Evolutionary conservation across 192 early-diverging fungal species (phyloP).

Genomic region (Umbelopsis vinacea): DNA sequence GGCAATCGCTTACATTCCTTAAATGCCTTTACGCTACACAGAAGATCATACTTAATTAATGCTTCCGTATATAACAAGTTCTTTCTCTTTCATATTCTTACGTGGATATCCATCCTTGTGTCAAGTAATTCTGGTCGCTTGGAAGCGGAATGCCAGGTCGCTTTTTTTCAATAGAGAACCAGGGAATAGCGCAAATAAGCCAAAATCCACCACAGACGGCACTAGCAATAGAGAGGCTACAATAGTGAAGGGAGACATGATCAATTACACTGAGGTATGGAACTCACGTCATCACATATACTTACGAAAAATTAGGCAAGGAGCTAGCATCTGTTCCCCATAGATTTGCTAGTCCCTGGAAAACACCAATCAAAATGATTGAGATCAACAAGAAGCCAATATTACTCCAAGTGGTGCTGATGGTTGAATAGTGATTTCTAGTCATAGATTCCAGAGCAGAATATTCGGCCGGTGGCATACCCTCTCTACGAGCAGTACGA

Average conservation of each 20-base stretch:
- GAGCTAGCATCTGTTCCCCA: background rate
- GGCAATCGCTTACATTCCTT: conserved; percentile 41
- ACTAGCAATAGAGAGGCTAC: conserved; percentile 27
- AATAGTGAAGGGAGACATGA: background rate
- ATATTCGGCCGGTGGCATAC: conserved; percentile 22
- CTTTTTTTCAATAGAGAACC: conserved; percentile 43
- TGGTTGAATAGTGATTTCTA: conserved; percentile 49
- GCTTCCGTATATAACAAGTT: background rate
- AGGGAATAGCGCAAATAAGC: conserved; percentile 44
- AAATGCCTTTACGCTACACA: conserved; percentile 21
- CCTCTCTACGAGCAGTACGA: conserved; percentile 25
- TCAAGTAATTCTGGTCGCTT: conserved; percentile 33
- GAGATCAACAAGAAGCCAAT: conserved; percentile 46
- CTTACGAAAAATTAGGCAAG: conserved; percentile 19
- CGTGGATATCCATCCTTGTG: conserved; percentile 33
- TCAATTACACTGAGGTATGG: background rate
- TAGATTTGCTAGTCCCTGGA: conserved; percentile 15
- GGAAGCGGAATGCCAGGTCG: conserved; percentile 47
- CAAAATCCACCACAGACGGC: conserved; percentile 42
- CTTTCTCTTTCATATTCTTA: background rate
- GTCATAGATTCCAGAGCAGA: conserved; percentile 10
- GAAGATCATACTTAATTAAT: background rate
- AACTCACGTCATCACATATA: background rate
- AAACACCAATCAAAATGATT: conserved; percentile 35
- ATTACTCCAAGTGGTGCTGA: conserved; percentile 51